phyloP scores from a whole-genome alignment of 2,329 filamentous ascomycete genomes.

The Beauveria brongniartii region DNA sequence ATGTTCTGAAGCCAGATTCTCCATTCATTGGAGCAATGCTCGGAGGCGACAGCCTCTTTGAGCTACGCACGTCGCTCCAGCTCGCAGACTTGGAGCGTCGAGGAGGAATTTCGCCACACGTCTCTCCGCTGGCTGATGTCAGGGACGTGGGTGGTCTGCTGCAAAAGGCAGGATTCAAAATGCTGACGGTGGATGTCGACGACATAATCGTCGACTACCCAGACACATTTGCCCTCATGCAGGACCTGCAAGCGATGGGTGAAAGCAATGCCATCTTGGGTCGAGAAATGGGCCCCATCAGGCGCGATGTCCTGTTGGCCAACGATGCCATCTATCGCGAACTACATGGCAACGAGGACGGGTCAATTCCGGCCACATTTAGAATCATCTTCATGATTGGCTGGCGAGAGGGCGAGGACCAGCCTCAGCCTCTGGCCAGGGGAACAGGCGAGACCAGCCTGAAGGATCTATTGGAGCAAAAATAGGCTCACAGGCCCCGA shows the following conservation, averaged over 20 bases:
- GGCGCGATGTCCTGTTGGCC: slow-evolving; percentile 77
- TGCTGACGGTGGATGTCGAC: slow-evolving; percentile 94
- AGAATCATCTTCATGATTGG: slow-evolving; percentile 98
- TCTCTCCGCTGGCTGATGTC: slow-evolving; percentile 87
- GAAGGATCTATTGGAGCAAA: slow-evolving; percentile 63
- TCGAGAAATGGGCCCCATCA: slow-evolving; percentile 71
- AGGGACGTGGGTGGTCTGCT: slow-evolving; percentile 83
- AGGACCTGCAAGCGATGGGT: slow-evolving; percentile 92
- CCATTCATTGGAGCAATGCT: slow-evolving; percentile 96
- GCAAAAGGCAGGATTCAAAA: slow-evolving; percentile 82
- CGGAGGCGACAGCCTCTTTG: slow-evolving; percentile 87
- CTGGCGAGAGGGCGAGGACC: slow-evolving; percentile 78
- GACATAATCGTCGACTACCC: slow-evolving; percentile 96
- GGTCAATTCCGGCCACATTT: slow-evolving; percentile 79
- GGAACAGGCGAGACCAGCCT: slow-evolving; percentile 83
- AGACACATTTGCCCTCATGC: slow-evolving; percentile 82
- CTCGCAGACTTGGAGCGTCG: slow-evolving; percentile 83
- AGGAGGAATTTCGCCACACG: slow-evolving; percentile 85
- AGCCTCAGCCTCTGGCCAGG: slow-evolving; percentile 70
- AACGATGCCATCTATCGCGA: slow-evolving; percentile 82
- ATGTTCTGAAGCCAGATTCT: slow-evolving; percentile 77
- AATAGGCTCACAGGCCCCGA: slow-evolving; percentile 20
- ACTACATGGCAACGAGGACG: slow-evolving; percentile 76
- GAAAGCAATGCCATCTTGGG: slow-evolving; percentile 84
- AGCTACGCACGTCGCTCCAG: slow-evolving; percentile 87